Evolutionary conservation across 208 protist genomes (phyloP), one percentile per base, ranked within the genome.

Genomic region (Herpetomonas tarakana): DNA sequence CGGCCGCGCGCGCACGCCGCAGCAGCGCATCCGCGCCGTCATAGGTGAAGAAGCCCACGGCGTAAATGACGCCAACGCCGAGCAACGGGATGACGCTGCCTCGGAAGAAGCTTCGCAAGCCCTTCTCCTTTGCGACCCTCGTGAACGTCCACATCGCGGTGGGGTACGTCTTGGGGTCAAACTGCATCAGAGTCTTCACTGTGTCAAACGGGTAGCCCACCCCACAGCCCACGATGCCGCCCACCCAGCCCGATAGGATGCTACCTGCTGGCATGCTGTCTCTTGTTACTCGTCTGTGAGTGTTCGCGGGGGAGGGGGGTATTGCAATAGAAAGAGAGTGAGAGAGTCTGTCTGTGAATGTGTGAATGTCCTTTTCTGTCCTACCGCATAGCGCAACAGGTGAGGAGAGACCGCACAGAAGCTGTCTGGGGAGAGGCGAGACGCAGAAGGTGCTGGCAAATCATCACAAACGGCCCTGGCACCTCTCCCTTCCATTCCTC

Each of bases 181-280:
- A 46, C 50, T 86, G 79, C 72, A 83, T 64, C 2, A 77, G 53
- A 9, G 72, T 78, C 51, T 86, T 86, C 19, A 86, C 65, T 11
- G 79, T 83, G 65, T 86, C 79, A 39, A 82, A 77, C 22, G 79
- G 79, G 56, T 81, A 66, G 22, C 66, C 71, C 14, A 71, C 71
- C 3, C 78, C 27, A 4, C 73, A 50, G 28, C 57, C 56, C 9
- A 46, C 71, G 26, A 81, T 45, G 14, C 79, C 79, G 7, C 71
- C 72, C 1, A 68, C 39, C 76, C 68, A 77, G 21, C 79, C 79
- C 16, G 62, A 47, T 19, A 78, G 35, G 69, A 82, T 35, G 58
- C 73, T 11, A 31, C 67, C 27, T 59, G 14, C 19, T 6, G 14
- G 35, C 35, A 41, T 41, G 35, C 14, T n/a, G n/a, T 41, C 14